Evolutionary conservation across 306 rosid species (phyloP), one percentile per base, ranked within the genome.

Genomic region (Hylodesmum podocarpum): DNA sequence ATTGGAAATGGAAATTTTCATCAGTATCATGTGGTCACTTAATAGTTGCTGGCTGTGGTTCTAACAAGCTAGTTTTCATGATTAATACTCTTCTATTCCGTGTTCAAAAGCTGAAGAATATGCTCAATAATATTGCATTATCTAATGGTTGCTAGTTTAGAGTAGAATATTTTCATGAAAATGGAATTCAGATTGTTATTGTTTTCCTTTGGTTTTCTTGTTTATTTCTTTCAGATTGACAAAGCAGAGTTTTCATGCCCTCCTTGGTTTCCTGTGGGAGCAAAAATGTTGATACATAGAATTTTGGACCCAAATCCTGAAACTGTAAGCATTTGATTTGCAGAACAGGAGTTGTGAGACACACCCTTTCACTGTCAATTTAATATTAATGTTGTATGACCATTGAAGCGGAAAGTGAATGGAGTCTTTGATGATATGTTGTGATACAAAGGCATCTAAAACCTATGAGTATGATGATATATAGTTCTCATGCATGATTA

Each of bases 211-310:
- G 53, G 12, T 58, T 57, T 66, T 31, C 61, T 66, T 55, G 58
- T 41, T 41, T 44, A 3, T 34, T 40, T 76, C 64, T 71, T 72
- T 84, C 89, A 93, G 97, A 88, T 93, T 74, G 86, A 88, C 51
- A 88, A 79, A 78, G 93, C 97, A 15, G 96, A 91, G 33, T 93
- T 73, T 81, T 77, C 93, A 43, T 91, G 91, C 85, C 98, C 98
- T 66, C 37, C 88, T 58, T 91, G 91, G 98, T 91, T 93, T 87
- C 95, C 98, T 0, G 86, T 91, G 73, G 97, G 91, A 72, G 92
- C 97, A 82, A 93, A 93, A 75, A 46, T 88, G 16, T 79, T 91
- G 82, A 88, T 93, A 55, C 79, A 49, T 40, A 88, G 85, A 85
- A 91, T 89, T 79, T 79, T 93, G 78, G 95, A 93, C 33, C 91